phyloP scores from a whole-genome alignment of 371 early-diverging fungal species.

The Mucor circinelloides region DNA sequence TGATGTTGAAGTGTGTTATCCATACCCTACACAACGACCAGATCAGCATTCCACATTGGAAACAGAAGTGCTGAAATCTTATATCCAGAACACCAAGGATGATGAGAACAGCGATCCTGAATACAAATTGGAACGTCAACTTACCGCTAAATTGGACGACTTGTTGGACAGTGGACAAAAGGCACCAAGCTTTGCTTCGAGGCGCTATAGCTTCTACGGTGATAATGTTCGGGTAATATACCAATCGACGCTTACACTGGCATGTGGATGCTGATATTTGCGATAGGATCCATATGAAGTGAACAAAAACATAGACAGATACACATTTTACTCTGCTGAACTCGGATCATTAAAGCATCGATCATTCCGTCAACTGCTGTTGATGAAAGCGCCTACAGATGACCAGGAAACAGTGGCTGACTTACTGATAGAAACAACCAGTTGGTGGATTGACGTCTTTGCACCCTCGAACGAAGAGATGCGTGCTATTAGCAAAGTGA shows the following conservation, averaged over 20 bases:
- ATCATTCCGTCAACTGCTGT: slow-evolving; percentile 50
- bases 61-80: slow-evolving; percentile 7
- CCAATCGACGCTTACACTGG: background rate
- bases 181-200: slow-evolving; percentile 5
- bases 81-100: background rate
- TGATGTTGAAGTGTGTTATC: slow-evolving; percentile 25
- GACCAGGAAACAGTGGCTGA: slow-evolving; percentile 32
- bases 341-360: slow-evolving; percentile 52
- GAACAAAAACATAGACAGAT: slow-evolving; percentile 41
- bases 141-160: slow-evolving; percentile 26
- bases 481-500: slow-evolving; percentile 66
- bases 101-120: slow-evolving; percentile 9
- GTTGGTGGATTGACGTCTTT: slow-evolving; percentile 90
- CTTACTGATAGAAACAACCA: slow-evolving; percentile 45
- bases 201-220: slow-evolving; percentile 33
- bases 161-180: slow-evolving; percentile 9
- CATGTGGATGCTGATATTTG: background rate
- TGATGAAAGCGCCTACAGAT: slow-evolving; percentile 13
- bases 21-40: slow-evolving; percentile 9
- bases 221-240: slow-evolving; percentile 28
- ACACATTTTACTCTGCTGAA: slow-evolving; percentile 60
- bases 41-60: slow-evolving; percentile 21
- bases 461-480: slow-evolving; percentile 84
- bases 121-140: slow-evolving; percentile 5
- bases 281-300: slow-evolving; percentile 37